Evolutionary conservation across 2,329 filamentous ascomycete genomes (phyloP).

Genomic region (Harringtonia aguacate): DNA sequence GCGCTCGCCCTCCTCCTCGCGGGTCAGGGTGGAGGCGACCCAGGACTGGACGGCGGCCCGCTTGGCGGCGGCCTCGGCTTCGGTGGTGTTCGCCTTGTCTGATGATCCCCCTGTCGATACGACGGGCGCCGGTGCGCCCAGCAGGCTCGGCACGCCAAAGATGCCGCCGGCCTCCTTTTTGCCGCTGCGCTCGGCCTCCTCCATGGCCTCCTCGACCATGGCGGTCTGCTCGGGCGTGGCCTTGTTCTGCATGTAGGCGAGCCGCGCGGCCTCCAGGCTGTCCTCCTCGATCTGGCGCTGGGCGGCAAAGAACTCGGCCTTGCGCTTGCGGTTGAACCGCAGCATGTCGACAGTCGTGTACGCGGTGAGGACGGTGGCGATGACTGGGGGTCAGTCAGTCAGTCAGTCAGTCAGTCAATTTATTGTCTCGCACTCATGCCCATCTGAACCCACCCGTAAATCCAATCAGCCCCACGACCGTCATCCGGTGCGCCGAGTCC

Average conservation of each 20-base stretch:
- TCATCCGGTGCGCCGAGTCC: slow-evolving; percentile 45
- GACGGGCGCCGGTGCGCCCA: slow-evolving; percentile 28
- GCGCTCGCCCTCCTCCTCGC: slow-evolving; percentile 21
- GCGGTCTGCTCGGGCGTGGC: slow-evolving; percentile 44
- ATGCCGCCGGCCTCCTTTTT: slow-evolving; percentile 15
- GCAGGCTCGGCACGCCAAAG: slow-evolving; percentile 38
- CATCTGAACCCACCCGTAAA: slow-evolving; percentile 53
- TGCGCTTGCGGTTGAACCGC: slow-evolving; percentile 48
- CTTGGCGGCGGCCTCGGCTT: slow-evolving; percentile 6
- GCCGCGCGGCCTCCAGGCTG: slow-evolving; percentile 43
- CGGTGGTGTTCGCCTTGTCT: too few relatives aligned
- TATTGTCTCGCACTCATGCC: too few relatives aligned
- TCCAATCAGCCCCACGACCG: slow-evolving; percentile 41
- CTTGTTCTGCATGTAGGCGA: slow-evolving; percentile 48
- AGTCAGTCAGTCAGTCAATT: too few relatives aligned
- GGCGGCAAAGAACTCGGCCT: slow-evolving; percentile 45
- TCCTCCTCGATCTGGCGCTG: slow-evolving; percentile 43
- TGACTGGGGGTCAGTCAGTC: too few relatives aligned
- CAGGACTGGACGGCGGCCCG: slow-evolving; percentile 17
- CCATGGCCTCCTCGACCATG: slow-evolving; percentile 47
- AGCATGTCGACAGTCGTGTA: slow-evolving; percentile 55
- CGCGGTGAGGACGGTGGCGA: slow-evolving; percentile 43
- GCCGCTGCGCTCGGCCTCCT: slow-evolving; percentile 20
- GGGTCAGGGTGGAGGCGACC: slow-evolving; percentile 27
- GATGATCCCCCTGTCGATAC: too few relatives aligned